phyloP scores from a whole-genome alignment of 208 protist genomes.

The Leishmania tarentolae region DNA sequence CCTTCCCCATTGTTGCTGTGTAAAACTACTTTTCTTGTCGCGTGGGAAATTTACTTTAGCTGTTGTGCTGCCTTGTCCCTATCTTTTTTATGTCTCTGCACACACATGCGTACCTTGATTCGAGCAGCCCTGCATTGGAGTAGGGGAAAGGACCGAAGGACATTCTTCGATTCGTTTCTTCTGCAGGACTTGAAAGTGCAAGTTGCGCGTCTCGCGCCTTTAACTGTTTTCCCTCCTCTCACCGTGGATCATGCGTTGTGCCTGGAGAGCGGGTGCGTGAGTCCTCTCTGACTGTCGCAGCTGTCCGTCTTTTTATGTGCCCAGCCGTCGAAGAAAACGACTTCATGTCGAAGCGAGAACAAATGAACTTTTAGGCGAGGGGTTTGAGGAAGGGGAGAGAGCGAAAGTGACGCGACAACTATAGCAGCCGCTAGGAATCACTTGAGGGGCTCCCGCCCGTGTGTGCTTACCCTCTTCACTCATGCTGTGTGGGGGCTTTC shows the following conservation, averaged over 20 bases:
- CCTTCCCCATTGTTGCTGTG: too few relatives aligned
- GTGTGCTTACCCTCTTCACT: neutral
- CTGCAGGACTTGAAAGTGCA: neutral
- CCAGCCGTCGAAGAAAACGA: neutral
- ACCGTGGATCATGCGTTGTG: neutral
- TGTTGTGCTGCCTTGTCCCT: neutral
- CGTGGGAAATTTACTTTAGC: neutral
- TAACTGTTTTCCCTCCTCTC: too few relatives aligned
- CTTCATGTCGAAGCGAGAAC: neutral
- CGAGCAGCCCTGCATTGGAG: neutral
- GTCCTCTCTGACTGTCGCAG: neutral
- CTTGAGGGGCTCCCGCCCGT: neutral
- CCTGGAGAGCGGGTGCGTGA: neutral
- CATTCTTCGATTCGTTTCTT: neutral
- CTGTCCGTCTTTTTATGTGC: neutral
- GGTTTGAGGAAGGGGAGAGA: neutral
- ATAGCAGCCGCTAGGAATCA: neutral
- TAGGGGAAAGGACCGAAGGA: neutral
- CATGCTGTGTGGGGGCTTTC: neutral
- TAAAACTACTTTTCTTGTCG: neutral
- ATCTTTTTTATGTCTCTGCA: neutral
- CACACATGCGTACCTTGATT: too few relatives aligned
- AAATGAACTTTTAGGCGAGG: too few relatives aligned
- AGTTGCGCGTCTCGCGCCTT: neutral
- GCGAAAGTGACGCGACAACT: neutral